Percentiles rank a stretch among this genome's conserved stretches.
Evolutionary conservation across 2,329 filamentous ascomycete genomes (phyloP).

Genomic region (Paradendryphiella salina): DNA sequence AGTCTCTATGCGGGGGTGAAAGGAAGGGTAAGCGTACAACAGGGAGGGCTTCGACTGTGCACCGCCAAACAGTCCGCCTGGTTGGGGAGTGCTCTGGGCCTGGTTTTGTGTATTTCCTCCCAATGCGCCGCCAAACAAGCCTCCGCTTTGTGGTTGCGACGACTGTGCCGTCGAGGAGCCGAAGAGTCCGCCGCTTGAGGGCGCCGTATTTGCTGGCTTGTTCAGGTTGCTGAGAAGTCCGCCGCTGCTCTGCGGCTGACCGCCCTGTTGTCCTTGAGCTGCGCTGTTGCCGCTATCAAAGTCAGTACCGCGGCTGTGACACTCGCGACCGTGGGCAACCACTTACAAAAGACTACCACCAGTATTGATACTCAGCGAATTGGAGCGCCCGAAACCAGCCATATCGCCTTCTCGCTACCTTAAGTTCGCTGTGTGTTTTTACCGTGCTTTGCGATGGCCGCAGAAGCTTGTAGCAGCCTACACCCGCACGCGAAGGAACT

Average conservation of each 20-base stretch:
- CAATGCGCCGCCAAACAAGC: constrained; percentile 43
- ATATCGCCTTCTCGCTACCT: constrained; percentile 22
- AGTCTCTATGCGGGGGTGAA: constrained; percentile 25
- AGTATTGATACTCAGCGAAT: constrained; percentile 60
- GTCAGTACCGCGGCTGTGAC: constrained; percentile 25
- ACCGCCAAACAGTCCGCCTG: constrained; percentile 41
- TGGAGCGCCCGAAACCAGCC: constrained; percentile 54
- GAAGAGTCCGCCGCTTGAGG: constrained; percentile 41
- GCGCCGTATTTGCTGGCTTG: constrained; percentile 36
- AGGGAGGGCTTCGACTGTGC: constrained; percentile 42
- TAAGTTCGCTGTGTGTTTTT: background rate
- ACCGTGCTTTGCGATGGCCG: background rate
- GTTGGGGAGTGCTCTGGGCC: constrained; percentile 26
- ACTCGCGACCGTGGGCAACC: background rate
- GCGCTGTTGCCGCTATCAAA: constrained; percentile 37
- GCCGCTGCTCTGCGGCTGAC: constrained; percentile 33
- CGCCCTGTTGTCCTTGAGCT: constrained; percentile 32
- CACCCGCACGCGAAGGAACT: background rate
- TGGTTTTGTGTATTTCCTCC: constrained; percentile 35
- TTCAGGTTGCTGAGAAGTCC: constrained; percentile 46
- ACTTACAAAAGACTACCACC: constrained; percentile 54
- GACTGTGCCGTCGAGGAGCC: constrained; percentile 38
- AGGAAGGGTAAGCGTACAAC: constrained; percentile 39
- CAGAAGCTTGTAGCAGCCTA: background rate
- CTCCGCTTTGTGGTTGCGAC: constrained; percentile 32